Base-by-base conservation (phyloP, 257 asterid species). In the Solanum megistacrolobum region DNA sequence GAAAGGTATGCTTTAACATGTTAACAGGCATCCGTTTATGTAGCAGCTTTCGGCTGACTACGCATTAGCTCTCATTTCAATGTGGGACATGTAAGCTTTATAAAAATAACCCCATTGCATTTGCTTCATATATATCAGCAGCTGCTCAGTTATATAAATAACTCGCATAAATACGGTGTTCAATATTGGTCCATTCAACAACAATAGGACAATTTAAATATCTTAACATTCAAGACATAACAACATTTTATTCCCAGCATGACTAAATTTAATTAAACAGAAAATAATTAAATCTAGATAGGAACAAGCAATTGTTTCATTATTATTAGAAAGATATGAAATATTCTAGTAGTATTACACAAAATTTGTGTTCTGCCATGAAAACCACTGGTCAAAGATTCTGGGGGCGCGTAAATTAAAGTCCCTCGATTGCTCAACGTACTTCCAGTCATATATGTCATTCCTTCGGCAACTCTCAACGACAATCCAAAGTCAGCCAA, bases 1-100 rank as follows among this genome's bases (percentile, higher is more conserved):
- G 93, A 89, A 91, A 89, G 89, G 89, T 91, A 89, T 88, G 90
- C n/a, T 25, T 41, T 3, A 12, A 1, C 21, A 12, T 1, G 0
- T 2, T 0, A 68, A 12, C 21, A 0, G 0, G 1, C 1, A 27
- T 6, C 5, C 0, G 36, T 1, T 68, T 68, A 27, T 68, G 18
- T 68, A 68, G 2, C 35, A 68, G 20, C 36, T 68, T 29, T 68
- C 36, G 74, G 9, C 74, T 27, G 21, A 6, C 35, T 68, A 27
- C 0, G 36, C 21, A 27, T 27, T 12, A 0, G 0, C 73, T 68
- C 60, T 48, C 36, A 68, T 27, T 27, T 4, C 0, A 1, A 68
- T 27, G 10, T 68, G 74, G 36, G 74, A 66, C 0, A 0, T 66
- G 35, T 6, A 66, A 12, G 35, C 74, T 5, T 27, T 13, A 25